Evolutionary conservation across 2,329 filamentous ascomycete species (phyloP).

Genomic region (Didymella pinodella): DNA sequence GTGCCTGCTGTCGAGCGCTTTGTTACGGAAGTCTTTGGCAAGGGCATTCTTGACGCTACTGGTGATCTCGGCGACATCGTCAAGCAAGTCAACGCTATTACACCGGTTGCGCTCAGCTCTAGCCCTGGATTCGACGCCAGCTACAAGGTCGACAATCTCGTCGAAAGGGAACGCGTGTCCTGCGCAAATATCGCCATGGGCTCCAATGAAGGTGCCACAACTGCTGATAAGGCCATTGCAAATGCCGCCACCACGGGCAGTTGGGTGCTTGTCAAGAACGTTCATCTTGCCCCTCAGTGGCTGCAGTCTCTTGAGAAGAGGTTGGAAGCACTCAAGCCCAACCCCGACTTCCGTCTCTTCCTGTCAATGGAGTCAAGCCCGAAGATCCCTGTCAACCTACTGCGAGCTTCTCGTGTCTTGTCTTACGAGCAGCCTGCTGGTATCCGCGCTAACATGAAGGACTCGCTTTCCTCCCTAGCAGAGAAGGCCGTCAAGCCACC

Average conservation of each 20-base stretch:
- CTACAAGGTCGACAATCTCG: constrained; percentile 97
- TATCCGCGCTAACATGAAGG: constrained; percentile 97
- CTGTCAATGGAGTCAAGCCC: constrained; percentile 96
- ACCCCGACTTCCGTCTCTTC: constrained; percentile 92
- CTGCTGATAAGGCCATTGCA: constrained; percentile 93
- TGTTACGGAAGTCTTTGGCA: constrained; percentile 83
- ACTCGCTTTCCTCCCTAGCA: constrained; percentile 85
- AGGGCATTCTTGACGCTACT: constrained; percentile 79
- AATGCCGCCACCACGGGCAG: constrained; percentile 89
- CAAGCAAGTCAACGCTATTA: constrained; percentile 80
- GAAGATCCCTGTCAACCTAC: constrained; percentile 95
- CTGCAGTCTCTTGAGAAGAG: constrained; percentile 96
- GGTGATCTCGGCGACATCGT: constrained; percentile 89
- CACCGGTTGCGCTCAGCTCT: constrained; percentile 90
- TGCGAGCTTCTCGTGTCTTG: constrained; percentile 89
- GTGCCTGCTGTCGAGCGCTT: constrained; percentile 94
- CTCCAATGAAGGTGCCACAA: constrained; percentile 90
- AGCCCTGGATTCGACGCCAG: constrained; percentile 97
- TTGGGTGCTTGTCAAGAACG: constrained; percentile 99
- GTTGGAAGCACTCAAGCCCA: constrained; percentile 92
- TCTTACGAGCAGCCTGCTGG: constrained; percentile 99
- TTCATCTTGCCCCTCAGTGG: constrained; percentile 95
- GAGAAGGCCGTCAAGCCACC: constrained; percentile 79
- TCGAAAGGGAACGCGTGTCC: constrained; percentile 79
- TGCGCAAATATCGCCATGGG: constrained; percentile 99